phyloP scores from a whole-genome alignment of 169 alveolate species.

The Cryptosporidium tyzzeri region DNA sequence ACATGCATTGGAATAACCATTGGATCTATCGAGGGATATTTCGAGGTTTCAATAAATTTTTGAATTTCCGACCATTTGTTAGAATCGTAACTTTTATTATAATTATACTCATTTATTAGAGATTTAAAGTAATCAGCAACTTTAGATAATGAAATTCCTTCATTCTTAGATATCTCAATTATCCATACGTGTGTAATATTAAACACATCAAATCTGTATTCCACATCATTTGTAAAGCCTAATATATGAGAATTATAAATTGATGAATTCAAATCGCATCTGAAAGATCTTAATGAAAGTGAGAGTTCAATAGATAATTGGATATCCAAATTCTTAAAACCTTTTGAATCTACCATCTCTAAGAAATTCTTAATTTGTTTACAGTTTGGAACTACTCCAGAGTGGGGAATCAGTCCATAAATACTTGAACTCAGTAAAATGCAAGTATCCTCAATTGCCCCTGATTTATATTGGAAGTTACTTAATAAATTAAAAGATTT shows the following conservation, averaged over 20 bases:
- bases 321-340: background rate
- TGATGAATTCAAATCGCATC: constrained; percentile 46
- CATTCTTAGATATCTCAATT: constrained; percentile 8
- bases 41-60: background rate
- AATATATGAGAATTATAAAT: constrained; percentile 25
- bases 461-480: constrained; percentile 12
- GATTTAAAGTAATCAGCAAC: constrained; percentile 21
- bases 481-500: background rate
- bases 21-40: constrained; percentile 26
- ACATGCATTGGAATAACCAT: constrained; percentile 22
- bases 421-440: constrained; percentile 37
- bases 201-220: constrained; percentile 48
- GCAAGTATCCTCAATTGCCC: background rate
- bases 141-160: background rate
- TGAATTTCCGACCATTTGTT: constrained; percentile 51
- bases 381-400: background rate
- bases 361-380: constrained; percentile 1
- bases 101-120: constrained; percentile 11
- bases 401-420: constrained; percentile 51
- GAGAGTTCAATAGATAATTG: constrained; percentile 38
- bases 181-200: constrained; percentile 55
- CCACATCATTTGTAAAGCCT: constrained; percentile 9
- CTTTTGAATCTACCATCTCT: background rate
- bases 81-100: background rate
- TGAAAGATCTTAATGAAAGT: constrained; percentile 44